Percentiles rank a stretch among this genome's conserved stretches.
Evolutionary conservation across 164 flowering plant genomes (phyloP).

Genomic region (Vitis riparia): DNA sequence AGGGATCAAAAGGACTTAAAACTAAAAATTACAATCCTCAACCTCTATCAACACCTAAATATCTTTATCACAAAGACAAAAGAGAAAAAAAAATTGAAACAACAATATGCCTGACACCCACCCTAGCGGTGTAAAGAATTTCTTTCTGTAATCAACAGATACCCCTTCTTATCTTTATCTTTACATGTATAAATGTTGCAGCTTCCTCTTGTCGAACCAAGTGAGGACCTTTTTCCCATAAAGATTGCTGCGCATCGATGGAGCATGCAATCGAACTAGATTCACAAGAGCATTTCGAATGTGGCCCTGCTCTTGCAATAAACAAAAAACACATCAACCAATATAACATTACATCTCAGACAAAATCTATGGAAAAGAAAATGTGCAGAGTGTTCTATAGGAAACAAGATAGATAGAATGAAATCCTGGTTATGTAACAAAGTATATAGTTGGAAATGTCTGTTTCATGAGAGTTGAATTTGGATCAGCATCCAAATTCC

Average conservation of each 20-base stretch:
- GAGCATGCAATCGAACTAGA: constrained; percentile 17
- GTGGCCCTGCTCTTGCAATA: constrained; percentile 26
- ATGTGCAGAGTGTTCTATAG: too few relatives aligned
- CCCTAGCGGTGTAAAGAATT: not conserved
- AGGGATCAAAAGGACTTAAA: not conserved
- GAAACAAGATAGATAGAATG: too few relatives aligned
- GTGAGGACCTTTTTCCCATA: constrained; percentile 45
- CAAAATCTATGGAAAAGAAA: too few relatives aligned
- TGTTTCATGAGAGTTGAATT: too few relatives aligned
- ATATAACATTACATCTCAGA: not conserved
- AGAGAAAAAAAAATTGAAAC: not conserved
- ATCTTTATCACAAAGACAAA: not conserved
- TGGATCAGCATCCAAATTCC: too few relatives aligned
- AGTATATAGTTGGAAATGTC: too few relatives aligned
- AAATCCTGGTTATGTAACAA: too few relatives aligned
- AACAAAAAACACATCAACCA: not conserved
- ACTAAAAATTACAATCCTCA: not conserved
- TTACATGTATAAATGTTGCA: not conserved
- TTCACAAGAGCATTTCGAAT: constrained; percentile 11
- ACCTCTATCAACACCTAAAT: not conserved
- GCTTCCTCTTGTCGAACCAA: constrained; percentile 28
- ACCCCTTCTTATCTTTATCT: not conserved
- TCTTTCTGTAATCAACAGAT: not conserved
- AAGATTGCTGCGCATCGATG: constrained; percentile 33
- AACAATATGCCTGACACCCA: not conserved